A percentile compares a stretch with the other conserved stretches of the same genome.
These are phyloP conservation scores for Raphanus raphanistrum DNA, from an alignment of 345 rosid species.

Conservation along the genomic window DNA sequence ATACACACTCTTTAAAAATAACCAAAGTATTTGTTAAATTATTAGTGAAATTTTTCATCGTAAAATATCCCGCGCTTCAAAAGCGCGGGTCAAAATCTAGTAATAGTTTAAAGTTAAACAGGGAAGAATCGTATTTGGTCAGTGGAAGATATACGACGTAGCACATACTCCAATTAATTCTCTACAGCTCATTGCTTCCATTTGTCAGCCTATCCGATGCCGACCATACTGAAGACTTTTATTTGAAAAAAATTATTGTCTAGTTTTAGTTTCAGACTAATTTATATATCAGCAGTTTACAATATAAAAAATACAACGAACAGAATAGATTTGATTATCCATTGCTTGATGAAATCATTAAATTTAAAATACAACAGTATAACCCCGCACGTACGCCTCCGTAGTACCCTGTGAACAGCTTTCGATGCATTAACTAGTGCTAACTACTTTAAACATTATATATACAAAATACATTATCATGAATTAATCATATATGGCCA, in stretches of 20 bases:
- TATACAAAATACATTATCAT: background rate
- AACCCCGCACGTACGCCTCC: slow-evolving; percentile 40
- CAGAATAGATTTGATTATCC: background rate
- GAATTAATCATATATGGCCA: background rate
- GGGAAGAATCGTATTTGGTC: background rate
- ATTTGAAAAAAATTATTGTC: background rate
- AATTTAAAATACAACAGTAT: slow-evolving; percentile 3
- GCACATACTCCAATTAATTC: slow-evolving; percentile 23
- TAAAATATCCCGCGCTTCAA: too few relatives aligned
- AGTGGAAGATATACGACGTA: slow-evolving; percentile 20
- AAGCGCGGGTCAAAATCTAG: too few relatives aligned
- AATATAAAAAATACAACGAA: background rate
- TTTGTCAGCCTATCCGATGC: slow-evolving; percentile 39
- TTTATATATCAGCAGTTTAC: background rate
- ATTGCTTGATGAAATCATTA: background rate
- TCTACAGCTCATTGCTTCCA: slow-evolving; percentile 40
- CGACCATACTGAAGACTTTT: slow-evolving; percentile 26
- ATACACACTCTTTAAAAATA: too few relatives aligned
- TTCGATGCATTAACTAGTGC: slow-evolving; percentile 21
- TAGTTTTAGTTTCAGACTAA: background rate
- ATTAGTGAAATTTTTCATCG: too few relatives aligned
- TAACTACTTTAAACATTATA: slow-evolving; percentile 12
- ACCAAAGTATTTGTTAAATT: too few relatives aligned
- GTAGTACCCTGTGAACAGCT: slow-evolving; percentile 41
- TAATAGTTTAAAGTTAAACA: background rate